phyloP scores from a whole-genome alignment of 2,329 filamentous ascomycete genomes.

The Claviceps sp. region DNA sequence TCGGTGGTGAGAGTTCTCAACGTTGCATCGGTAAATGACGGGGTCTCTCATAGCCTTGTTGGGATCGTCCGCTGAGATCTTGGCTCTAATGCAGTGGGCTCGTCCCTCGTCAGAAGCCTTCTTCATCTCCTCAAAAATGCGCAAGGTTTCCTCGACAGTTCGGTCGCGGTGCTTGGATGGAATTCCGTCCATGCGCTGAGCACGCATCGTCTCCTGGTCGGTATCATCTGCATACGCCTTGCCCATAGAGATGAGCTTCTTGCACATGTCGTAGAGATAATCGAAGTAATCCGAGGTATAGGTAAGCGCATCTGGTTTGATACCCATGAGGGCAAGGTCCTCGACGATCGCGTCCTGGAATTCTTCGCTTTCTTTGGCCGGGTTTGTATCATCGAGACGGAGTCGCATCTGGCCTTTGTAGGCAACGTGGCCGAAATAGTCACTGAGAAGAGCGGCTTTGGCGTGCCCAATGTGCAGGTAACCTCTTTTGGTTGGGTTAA shows the following conservation, averaged over 20 bases:
- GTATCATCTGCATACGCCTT: slow-evolving; percentile 94
- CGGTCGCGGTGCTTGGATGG: slow-evolving; percentile 70
- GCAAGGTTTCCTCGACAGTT: slow-evolving; percentile 68
- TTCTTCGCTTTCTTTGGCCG: slow-evolving; percentile 92
- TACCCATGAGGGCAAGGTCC: slow-evolving; percentile 81
- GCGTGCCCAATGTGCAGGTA: slow-evolving; percentile 94
- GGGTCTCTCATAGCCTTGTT: slow-evolving; percentile 96
- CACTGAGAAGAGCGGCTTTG: slow-evolving; percentile 84
- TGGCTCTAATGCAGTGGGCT: slow-evolving; percentile 85
- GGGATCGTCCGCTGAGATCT: slow-evolving; percentile 79
- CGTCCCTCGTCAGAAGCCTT: slow-evolving; percentile 63
- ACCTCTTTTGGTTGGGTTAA: slow-evolving; percentile 32
- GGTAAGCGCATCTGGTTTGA: slow-evolving; percentile 73
- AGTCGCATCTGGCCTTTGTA: slow-evolving; percentile 85
- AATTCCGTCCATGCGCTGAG: slow-evolving; percentile 72
- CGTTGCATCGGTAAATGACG: slow-evolving; percentile 90
- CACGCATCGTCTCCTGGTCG: slow-evolving; percentile 73
- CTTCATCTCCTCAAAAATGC: slow-evolving; percentile 90
- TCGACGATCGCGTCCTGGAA: slow-evolving; percentile 89
- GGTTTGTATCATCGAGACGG: slow-evolving; percentile 95
- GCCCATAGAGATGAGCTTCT: slow-evolving; percentile 74
- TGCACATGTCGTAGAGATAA: slow-evolving; percentile 72
- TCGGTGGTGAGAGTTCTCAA: slow-evolving; percentile 54
- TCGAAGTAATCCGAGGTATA: slow-evolving; percentile 97
- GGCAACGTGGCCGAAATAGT: slow-evolving; percentile 91